phyloP scores from a whole-genome alignment of 2,329 filamentous ascomycete genomes.

The Monilinia fructicola region DNA sequence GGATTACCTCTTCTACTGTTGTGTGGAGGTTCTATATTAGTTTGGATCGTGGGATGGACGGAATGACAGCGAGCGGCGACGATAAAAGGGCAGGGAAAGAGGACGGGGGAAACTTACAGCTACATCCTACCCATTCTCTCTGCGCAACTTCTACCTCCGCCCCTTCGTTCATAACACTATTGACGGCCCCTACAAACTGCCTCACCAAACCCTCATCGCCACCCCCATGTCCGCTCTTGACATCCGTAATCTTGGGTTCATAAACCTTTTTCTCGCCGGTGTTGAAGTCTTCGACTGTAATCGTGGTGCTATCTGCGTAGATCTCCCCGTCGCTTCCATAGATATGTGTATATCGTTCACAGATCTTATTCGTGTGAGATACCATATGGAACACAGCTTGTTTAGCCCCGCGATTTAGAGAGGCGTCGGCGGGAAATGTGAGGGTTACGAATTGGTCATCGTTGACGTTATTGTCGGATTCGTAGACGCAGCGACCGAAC shows the following conservation, averaged over 20 bases:
- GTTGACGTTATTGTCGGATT: constrained; percentile 87
- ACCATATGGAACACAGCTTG: constrained; percentile 93
- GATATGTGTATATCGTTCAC: constrained; percentile 78
- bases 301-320: constrained; percentile 75
- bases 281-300: constrained; percentile 72
- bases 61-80: neutral
- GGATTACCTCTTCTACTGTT: constrained; percentile 73
- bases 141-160: constrained; percentile 71
- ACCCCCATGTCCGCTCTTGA: constrained; percentile 64
- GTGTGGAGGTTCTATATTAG: neutral
- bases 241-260: constrained; percentile 58
- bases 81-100: neutral
- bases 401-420: constrained; percentile 59
- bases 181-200: constrained; percentile 80
- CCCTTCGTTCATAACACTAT: constrained; percentile 70
- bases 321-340: constrained; percentile 88
- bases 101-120: constrained; percentile 39
- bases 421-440: constrained; percentile 56
- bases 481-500: constrained; percentile 96
- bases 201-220: constrained; percentile 77
- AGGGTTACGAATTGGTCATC: constrained; percentile 92
- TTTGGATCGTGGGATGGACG: neutral
- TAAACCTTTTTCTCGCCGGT: constrained; percentile 53
- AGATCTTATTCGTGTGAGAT: constrained; percentile 82
- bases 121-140: constrained; percentile 73